phyloP scores from a whole-genome alignment of 1,284 basidiomycete species.

The Ustilago vetiveriae region DNA sequence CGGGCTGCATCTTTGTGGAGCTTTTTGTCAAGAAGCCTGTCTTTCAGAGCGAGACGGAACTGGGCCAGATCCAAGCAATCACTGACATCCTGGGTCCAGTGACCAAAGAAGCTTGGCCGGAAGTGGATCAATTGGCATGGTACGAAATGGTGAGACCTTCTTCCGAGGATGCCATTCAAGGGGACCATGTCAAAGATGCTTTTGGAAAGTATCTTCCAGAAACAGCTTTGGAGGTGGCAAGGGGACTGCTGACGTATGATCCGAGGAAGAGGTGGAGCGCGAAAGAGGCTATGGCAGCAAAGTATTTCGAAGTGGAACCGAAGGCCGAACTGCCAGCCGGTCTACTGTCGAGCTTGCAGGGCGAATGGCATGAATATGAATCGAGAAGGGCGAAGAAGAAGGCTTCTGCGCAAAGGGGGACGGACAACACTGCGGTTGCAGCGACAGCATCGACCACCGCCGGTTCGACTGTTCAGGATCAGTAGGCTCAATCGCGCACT shows the following conservation, averaged over 20 bases:
- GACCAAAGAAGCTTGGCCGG: slow-evolving; percentile 82
- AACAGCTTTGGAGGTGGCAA: slow-evolving; percentile 83
- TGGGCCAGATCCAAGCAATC: slow-evolving; percentile 92
- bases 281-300: slow-evolving; percentile 78
- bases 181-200: slow-evolving; percentile 70
- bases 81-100: slow-evolving; percentile 92
- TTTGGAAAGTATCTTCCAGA: slow-evolving; percentile 41
- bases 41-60: slow-evolving; percentile 96
- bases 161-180: slow-evolving; percentile 73
- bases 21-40: slow-evolving; percentile 92
- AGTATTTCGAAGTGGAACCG: slow-evolving; percentile 88
- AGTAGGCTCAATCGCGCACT: background rate
- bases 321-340: slow-evolving; percentile 75
- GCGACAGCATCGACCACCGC: background rate
- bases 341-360: slow-evolving; percentile 73
- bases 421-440: slow-evolving; percentile 1
- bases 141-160: slow-evolving; percentile 93
- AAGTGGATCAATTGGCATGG: slow-evolving; percentile 87
- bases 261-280: slow-evolving; percentile 82
- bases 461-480: slow-evolving; percentile 1
- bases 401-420: slow-evolving; percentile 11
- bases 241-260: slow-evolving; percentile 83
- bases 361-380: slow-evolving; percentile 94
- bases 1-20: slow-evolving; percentile 98
- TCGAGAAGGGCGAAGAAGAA: slow-evolving; percentile 52